Percentiles rank a stretch among this genome's conserved stretches.
phyloP scores from a whole-genome alignment of 371 early-diverging fungal genomes.

The Zychaea mexicana region DNA sequence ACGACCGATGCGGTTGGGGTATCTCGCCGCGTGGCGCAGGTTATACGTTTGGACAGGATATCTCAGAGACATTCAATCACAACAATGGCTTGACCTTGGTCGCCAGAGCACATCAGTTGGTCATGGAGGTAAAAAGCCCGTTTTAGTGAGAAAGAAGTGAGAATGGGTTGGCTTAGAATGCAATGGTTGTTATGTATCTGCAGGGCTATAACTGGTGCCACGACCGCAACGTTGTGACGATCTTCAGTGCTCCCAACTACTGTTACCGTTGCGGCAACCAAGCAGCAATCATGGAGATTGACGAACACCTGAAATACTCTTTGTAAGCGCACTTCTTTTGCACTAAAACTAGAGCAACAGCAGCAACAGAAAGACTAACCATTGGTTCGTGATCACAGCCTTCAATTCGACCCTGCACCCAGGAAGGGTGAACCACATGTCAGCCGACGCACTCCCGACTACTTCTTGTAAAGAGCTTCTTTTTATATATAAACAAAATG shows the following conservation, averaged over 20 bases:
- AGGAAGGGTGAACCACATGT: conserved; percentile 97
- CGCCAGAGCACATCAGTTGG: conserved; percentile 97
- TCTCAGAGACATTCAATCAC: conserved; percentile 96
- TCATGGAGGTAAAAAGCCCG: conserved; percentile 55
- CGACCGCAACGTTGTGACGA: conserved; percentile 98
- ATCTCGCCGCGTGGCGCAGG: conserved; percentile 98
- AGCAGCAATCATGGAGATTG: conserved; percentile 97
- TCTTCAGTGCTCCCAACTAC: conserved; percentile 99
- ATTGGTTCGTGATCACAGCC: conserved; percentile 34
- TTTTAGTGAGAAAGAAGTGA: too few relatives aligned
- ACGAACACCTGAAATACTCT: conserved; percentile 91
- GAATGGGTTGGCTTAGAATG: too few relatives aligned
- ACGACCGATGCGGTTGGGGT: conserved; percentile 97
- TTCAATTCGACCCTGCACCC: conserved; percentile 99
- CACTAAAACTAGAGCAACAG: background rate
- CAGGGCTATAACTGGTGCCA: conserved; percentile 98
- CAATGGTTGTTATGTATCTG: too few relatives aligned
- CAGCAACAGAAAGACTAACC: background rate
- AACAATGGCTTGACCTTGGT: conserved; percentile 94
- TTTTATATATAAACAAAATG: too few relatives aligned
- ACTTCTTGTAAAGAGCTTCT: conserved; percentile 90
- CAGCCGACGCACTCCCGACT: conserved; percentile 98
- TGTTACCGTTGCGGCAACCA: conserved; percentile 99
- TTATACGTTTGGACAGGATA: conserved; percentile 97
- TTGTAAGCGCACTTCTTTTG: conserved; percentile 61